Conservation (phyloP, 2,329 filamentous ascomycete species). For the Allantophomopsis cytisporea region DNA sequence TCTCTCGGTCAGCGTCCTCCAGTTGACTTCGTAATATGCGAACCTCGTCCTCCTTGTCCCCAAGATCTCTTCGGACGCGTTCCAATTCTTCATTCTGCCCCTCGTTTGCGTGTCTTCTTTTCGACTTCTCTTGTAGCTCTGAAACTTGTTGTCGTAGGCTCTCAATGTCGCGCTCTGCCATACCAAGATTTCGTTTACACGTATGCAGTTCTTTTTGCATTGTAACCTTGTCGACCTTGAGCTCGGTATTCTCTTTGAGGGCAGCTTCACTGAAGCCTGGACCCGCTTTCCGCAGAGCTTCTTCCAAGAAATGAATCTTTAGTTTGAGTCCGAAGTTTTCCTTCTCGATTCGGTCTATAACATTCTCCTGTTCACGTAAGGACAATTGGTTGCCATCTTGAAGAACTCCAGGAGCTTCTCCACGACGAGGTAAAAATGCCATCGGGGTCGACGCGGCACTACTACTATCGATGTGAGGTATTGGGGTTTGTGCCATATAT, state of each 20-base stretch:
- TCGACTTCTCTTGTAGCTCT: constrained; percentile 71
- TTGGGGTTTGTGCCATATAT: constrained; percentile 55
- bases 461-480: constrained; percentile 65
- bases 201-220: constrained; percentile 78
- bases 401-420: constrained; percentile 51
- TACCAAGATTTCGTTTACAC: constrained; percentile 72
- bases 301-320: constrained; percentile 93
- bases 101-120: constrained; percentile 61
- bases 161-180: constrained; percentile 79
- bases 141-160: constrained; percentile 68
- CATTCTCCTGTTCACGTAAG: constrained; percentile 84
- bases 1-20: constrained; percentile 38
- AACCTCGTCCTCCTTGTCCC: constrained; percentile 35
- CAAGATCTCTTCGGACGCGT: constrained; percentile 38
- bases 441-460: constrained; percentile 77
- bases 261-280: constrained; percentile 83
- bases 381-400: constrained; percentile 86
- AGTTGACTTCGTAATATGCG: constrained; percentile 42
- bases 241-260: constrained; percentile 86
- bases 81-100: constrained; percentile 48
- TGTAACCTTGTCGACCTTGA: constrained; percentile 85
- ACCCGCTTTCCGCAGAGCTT: constrained; percentile 74
- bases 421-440: constrained; percentile 49
- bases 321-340: constrained; percentile 96
- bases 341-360: constrained; percentile 93